Base-by-base conservation (phyloP, 306 rosid species). In the Comarum palustre region DNA sequence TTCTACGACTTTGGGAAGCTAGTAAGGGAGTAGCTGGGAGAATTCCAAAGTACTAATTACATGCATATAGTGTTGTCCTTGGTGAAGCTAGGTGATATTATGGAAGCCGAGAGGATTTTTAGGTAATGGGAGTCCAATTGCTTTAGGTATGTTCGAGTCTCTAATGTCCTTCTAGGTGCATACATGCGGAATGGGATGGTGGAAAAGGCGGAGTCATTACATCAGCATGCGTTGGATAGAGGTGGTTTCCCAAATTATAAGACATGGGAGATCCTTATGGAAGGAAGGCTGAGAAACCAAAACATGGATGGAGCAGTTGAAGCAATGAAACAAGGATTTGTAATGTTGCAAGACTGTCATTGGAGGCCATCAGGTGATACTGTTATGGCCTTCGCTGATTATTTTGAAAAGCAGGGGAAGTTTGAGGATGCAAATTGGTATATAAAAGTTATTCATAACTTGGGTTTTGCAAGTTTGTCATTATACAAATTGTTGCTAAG, bases 81-180 rank as follows among this genome's bases (percentile, higher is more conserved):
- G 81, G 84, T 90, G 82, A 93, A 90, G 88, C 73, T 90, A 31
- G 88, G 88, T 69, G 92, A 86, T 57, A 69, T 89, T 17, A 59
- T 32, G 24, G 82, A 78, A 80, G 97, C 98, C 7, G 83, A 82
- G 83, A 84, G 75, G 77, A 74, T 86, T 82, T 89, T 90, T 73
- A 52, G 16, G 74, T 93, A 90, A 70, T 90, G 98, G 97, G 98
- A 93, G 63, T 74, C 83, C 55, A 74, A 71, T 48, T 85, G 84
- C 73, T 79, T 59, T 9, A 90, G 77, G 24, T 93, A 86, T 78
- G 78, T 89, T 58, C 82, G 97, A 82, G 86, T 93, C 65, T 86
- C 97, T 59, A 93, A 89, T 77, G 90, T 90, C 66, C 96, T 89
- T 86, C 82, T 93, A 75, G 96, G 98, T 67, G 98, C 97, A 54